phyloP scores from a whole-genome alignment of 129 eudicot genomes.

The Saussurea involucrata region DNA sequence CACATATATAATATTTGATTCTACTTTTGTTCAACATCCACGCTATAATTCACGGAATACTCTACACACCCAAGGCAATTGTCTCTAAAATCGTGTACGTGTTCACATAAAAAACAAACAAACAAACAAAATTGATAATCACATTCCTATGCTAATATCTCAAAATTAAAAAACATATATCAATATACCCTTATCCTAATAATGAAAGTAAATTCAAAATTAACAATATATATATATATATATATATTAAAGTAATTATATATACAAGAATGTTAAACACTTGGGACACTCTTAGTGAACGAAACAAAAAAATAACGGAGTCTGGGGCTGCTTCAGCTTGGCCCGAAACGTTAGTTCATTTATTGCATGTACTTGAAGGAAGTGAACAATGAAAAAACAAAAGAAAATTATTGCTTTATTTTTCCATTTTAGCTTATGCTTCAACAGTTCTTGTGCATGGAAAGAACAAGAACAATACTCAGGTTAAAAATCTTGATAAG shows the following conservation, averaged over 20 bases:
- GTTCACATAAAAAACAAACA: too few relatives aligned
- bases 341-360: too few relatives aligned
- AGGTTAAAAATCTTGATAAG: conserved; percentile 19
- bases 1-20: too few relatives aligned
- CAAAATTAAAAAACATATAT: neutral
- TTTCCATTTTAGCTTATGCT: conserved; percentile 21
- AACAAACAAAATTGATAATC: too few relatives aligned
- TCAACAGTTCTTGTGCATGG: conserved; percentile 12
- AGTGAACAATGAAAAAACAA: neutral
- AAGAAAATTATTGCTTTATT: neutral
- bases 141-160: neutral
- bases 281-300: neutral
- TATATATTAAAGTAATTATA: neutral
- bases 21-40: too few relatives aligned
- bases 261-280: too few relatives aligned
- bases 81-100: too few relatives aligned
- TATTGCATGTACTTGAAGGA: neutral
- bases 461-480: conserved; percentile 14
- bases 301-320: neutral
- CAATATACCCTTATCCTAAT: neutral
- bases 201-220: too few relatives aligned
- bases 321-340: too few relatives aligned
- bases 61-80: too few relatives aligned
- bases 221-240: neutral
- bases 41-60: too few relatives aligned